Evolutionary conservation across 2,329 filamentous ascomycete genomes (phyloP).

Genomic region (Lasiodiplodia sp.): DNA sequence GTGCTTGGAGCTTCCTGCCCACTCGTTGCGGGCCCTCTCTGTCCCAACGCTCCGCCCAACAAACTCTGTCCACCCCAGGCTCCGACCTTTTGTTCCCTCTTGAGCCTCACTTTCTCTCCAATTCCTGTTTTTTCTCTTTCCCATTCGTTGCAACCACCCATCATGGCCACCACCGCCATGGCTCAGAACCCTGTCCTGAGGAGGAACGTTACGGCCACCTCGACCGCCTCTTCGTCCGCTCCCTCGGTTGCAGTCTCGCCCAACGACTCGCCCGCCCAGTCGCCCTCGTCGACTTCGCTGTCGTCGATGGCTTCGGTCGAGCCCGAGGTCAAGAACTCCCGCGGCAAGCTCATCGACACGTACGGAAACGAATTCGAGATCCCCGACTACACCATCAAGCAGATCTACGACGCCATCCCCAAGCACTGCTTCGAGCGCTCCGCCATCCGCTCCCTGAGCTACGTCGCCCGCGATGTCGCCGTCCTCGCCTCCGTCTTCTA

Average conservation of each 20-base stretch:
- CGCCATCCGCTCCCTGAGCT: constrained; percentile 74
- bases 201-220: constrained; percentile 59
- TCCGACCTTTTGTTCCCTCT: constrained; percentile 1
- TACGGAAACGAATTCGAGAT: constrained; percentile 95
- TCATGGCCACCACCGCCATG: constrained; percentile 59
- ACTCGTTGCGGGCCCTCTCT: constrained; percentile 9
- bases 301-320: constrained; percentile 82
- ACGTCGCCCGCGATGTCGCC: constrained; percentile 82
- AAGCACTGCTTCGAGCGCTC: constrained; percentile 97
- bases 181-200: constrained; percentile 55
- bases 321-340: constrained; percentile 57
- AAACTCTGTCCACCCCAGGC: constrained; percentile 27
- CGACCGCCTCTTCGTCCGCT: constrained; percentile 58
- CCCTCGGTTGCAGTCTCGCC: constrained; percentile 64
- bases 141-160: neutral
- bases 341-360: constrained; percentile 80
- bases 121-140: neutral
- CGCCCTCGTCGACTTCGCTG: constrained; percentile 86
- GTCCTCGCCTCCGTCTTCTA: constrained; percentile 80
- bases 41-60: constrained; percentile 30
- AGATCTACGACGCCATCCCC: constrained; percentile 95
- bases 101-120: neutral
- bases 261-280: constrained; percentile 65
- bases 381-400: constrained; percentile 96
- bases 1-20: constrained; percentile 23